phyloP scores from a whole-genome alignment of 1,139 yeast genomes.

The Blastobotrys proliferans region DNA sequence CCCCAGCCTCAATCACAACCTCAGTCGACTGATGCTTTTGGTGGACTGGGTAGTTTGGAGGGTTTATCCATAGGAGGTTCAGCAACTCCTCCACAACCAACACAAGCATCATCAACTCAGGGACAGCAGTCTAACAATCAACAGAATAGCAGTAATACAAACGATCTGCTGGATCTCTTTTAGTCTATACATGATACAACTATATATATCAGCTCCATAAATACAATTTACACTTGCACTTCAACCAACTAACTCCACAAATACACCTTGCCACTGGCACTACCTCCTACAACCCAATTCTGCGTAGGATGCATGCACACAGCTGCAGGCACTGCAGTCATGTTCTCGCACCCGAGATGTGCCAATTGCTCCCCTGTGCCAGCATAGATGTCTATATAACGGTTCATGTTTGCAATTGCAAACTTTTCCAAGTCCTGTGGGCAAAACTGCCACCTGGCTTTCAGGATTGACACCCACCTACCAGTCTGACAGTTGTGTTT shows the following conservation, averaged over 20 bases:
- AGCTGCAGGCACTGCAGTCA: conserved; percentile 93
- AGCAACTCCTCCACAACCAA: conserved; percentile 12
- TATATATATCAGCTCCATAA: neutral
- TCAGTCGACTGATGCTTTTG: conserved; percentile 27
- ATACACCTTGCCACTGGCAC: conserved; percentile 89
- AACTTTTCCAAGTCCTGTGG: conserved; percentile 78
- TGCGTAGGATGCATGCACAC: conserved; percentile 73
- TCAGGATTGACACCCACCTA: conserved; percentile 89
- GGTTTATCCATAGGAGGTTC: too few species aligned
- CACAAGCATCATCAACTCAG: conserved; percentile 18
- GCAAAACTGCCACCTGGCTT: conserved; percentile 72
- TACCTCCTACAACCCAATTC: conserved; percentile 91
- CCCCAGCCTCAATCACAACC: conserved; percentile 7
- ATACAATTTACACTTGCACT: neutral
- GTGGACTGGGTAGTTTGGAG: conserved; percentile 1
- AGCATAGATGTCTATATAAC: conserved; percentile 76
- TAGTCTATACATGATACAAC: conserved; percentile 23
- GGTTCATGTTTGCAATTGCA: conserved; percentile 88
- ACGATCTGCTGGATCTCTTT: conserved; percentile 58
- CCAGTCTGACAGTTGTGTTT: conserved; percentile 95
- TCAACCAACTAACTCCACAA: conserved; percentile 33
- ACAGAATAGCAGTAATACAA: conserved; percentile 30
- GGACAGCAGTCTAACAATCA: conserved; percentile 4
- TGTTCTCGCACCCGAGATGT: conserved; percentile 55
- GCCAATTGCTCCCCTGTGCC: conserved; percentile 74